Conservation (phyloP, 306 rosid genomes). For the Malus asiatica region DNA sequence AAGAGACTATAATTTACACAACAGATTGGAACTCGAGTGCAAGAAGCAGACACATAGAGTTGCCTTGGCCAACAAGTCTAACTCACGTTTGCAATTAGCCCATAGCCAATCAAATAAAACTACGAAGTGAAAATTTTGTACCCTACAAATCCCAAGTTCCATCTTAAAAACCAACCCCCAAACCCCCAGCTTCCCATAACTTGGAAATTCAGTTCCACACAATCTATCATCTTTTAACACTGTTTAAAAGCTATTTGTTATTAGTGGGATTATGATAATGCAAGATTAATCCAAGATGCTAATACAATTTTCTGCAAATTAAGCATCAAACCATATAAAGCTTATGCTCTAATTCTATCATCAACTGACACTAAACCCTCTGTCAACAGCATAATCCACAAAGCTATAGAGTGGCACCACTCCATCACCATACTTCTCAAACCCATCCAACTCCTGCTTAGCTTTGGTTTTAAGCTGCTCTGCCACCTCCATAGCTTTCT, state of each 20-base stretch:
- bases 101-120: not conserved
- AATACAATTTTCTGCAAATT: no score
- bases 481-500: conserved; percentile 70
- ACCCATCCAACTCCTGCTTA: conserved; percentile 66
- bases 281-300: not conserved
- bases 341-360: conserved; percentile 4
- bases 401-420: conserved; percentile 81
- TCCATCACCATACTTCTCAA: conserved; percentile 66
- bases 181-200: not conserved
- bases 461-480: conserved; percentile 73
- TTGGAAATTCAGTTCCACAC: not conserved
- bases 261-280: not conserved
- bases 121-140: not conserved
- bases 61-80: not conserved
- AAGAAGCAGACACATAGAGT: no score
- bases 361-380: conserved; percentile 54
- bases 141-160: not conserved
- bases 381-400: conserved; percentile 82
- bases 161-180: not conserved
- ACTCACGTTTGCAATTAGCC: not conserved
- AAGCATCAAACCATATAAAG: not conserved
- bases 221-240: not conserved
- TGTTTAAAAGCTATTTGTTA: not conserved
- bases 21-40: no score
- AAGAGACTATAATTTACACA: no score